Conservation (phyloP, 1,284 basidiomycete species). For the Cystobasidiaceae sp. region DNA sequence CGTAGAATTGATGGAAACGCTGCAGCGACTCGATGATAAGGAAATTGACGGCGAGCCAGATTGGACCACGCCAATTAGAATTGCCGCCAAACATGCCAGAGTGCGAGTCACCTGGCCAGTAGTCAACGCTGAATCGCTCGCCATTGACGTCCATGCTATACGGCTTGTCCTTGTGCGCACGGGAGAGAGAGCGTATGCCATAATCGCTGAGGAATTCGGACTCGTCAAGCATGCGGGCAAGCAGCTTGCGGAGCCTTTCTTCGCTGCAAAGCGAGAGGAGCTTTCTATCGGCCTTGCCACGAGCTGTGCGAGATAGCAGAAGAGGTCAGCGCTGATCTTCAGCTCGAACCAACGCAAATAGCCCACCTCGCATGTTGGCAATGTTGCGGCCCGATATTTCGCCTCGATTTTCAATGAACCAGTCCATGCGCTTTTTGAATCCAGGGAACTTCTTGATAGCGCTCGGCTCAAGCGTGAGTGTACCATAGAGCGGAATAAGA, state of each 20-base stretch:
- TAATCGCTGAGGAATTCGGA: constrained; percentile 91
- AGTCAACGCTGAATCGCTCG: constrained; percentile 82
- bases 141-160: constrained; percentile 94
- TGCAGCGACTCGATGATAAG: constrained; percentile 81
- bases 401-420: constrained; percentile 91
- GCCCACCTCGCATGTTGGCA: constrained; percentile 86
- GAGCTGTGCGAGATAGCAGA: constrained; percentile 21
- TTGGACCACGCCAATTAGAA: constrained; percentile 86
- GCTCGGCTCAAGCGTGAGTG: constrained; percentile 83
- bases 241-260: constrained; percentile 76
- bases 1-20: constrained; percentile 95
- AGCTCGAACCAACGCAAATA: no score
- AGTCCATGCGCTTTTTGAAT: constrained; percentile 96
- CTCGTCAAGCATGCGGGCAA: constrained; percentile 96
- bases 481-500: constrained; percentile 90
- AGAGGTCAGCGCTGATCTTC: no score
- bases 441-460: constrained; percentile 86
- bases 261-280: constrained; percentile 86
- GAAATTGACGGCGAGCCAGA: constrained; percentile 91
- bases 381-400: constrained; percentile 84
- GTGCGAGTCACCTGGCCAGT: constrained; percentile 96
- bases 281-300: constrained; percentile 76
- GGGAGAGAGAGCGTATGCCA: constrained; percentile 90
- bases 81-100: constrained; percentile 99
- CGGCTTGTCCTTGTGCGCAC: constrained; percentile 82